phyloP scores from a whole-genome alignment of 2,329 filamentous ascomycete species.

The Aulographum hederae region DNA sequence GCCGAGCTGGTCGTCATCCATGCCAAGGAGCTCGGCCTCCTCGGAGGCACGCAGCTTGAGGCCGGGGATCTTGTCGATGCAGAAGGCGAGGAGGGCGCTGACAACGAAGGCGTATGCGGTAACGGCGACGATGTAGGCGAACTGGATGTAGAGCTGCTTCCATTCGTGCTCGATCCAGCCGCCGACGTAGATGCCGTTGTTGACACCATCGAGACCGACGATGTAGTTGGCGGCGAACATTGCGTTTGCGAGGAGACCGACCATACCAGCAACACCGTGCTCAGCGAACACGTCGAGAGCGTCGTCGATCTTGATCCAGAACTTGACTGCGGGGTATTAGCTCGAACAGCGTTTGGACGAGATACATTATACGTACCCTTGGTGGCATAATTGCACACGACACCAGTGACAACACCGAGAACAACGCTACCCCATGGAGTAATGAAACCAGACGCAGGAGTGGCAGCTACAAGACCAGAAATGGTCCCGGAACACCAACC shows the following conservation, averaged over 20 bases:
- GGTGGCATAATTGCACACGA: constrained; percentile 68
- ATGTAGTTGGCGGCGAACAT: constrained; percentile 61
- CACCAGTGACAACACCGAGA: constrained; percentile 41
- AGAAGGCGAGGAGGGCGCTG: constrained; percentile 54
- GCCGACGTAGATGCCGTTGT: constrained; percentile 41
- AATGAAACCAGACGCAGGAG: constrained; percentile 67
- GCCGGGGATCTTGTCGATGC: constrained; percentile 58
- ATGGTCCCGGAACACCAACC: constrained; percentile 86
- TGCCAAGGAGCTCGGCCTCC: constrained; percentile 68
- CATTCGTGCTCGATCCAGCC: constrained; percentile 64
- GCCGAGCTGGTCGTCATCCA: constrained; percentile 81
- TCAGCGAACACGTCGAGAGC: constrained; percentile 83
- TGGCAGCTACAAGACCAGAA: constrained; percentile 73
- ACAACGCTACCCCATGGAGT: constrained; percentile 44
- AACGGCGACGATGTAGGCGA: constrained; percentile 54
- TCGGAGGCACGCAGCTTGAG: constrained; percentile 64
- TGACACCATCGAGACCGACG: constrained; percentile 55
- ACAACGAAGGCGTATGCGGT: constrained; percentile 55
- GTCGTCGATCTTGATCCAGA: constrained; percentile 66
- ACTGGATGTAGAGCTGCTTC: constrained; percentile 58
- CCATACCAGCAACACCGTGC: constrained; percentile 69
- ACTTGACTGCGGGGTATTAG: constrained; percentile 26
- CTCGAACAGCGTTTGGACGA: too few species aligned
- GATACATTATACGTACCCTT: constrained; percentile 47
- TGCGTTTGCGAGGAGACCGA: constrained; percentile 62